Conservation (phyloP, 306 rosid species). For the Abrus pulchellus region DNA sequence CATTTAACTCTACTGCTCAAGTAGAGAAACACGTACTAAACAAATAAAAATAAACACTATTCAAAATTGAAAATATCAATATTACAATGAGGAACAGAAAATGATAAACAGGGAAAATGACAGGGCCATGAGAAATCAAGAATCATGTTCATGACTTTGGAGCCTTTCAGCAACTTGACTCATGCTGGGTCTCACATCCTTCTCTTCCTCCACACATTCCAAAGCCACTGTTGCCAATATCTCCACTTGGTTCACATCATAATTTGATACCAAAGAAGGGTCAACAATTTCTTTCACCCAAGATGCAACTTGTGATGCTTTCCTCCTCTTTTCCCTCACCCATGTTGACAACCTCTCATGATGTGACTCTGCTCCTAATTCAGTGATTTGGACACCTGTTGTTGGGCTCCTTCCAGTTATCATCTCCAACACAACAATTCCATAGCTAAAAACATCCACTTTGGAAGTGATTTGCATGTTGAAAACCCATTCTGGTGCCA, state of each 20-base stretch:
- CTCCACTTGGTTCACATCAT: conserved; percentile 35
- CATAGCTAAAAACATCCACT: conserved; percentile 30
- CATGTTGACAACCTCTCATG: conserved; percentile 48
- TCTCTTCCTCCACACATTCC: conserved; percentile 60
- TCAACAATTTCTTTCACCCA: conserved; percentile 52
- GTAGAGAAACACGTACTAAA: background rate
- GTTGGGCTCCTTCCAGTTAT: conserved; percentile 48
- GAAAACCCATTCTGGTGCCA: conserved; percentile 38
- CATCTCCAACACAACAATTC: conserved; percentile 36
- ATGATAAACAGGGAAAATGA: background rate
- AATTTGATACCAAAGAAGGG: conserved; percentile 38
- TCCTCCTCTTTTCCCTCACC: conserved; percentile 48
- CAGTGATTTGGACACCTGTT: background rate
- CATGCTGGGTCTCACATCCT: conserved; percentile 57
- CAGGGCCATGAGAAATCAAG: background rate
- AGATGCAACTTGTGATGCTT: background rate
- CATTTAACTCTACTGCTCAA: background rate
- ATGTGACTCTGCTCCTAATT: conserved; percentile 24
- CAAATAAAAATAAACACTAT: background rate
- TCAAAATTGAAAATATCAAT: background rate
- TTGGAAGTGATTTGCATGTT: conserved; percentile 34
- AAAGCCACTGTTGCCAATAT: conserved; percentile 50
- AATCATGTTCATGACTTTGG: conserved; percentile 4
- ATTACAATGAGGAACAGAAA: background rate
- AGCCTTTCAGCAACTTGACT: conserved; percentile 60